A percentile compares a stretch with the other conserved stretches of the same genome.
Conservation (phyloP, 1,284 basidiomycete genomes). For the Cystobasidium pallidum region DNA sequence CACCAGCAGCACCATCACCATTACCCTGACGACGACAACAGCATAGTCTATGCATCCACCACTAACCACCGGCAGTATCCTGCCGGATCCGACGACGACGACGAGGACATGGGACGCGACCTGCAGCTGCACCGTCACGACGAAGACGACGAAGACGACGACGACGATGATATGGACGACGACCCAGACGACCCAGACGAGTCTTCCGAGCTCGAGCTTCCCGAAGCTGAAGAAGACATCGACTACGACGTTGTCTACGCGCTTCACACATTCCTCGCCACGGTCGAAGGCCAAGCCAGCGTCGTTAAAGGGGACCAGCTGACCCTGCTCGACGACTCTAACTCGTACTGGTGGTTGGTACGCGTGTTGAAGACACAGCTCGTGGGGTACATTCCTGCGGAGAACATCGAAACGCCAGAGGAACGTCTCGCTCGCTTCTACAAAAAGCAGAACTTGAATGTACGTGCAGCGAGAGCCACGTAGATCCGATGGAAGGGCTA, state of each 20-base stretch:
- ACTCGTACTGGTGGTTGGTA: conserved; percentile 98
- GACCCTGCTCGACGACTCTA: conserved; percentile 90
- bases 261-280: conserved; percentile 88
- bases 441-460: conserved; percentile 96
- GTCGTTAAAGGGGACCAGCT: conserved; percentile 95
- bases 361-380: conserved; percentile 95
- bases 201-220: conserved; percentile 29
- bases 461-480: too few species aligned
- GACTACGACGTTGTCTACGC: conserved; percentile 89
- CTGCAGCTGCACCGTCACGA: conserved; percentile 8
- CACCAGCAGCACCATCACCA: neutral
- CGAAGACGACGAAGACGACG: conserved; percentile 40
- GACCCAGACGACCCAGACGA: conserved; percentile 44
- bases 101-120: neutral
- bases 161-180: conserved; percentile 26
- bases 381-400: conserved; percentile 98
- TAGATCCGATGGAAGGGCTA: too few species aligned
- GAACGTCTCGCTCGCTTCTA: conserved; percentile 93
- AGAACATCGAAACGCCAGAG: conserved; percentile 98
- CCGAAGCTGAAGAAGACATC: conserved; percentile 76
- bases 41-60: conserved; percentile 7
- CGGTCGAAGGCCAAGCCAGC: conserved; percentile 93
- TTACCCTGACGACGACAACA: neutral
- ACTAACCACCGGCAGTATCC: neutral
- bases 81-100: neutral